Percentiles rank a stretch among this genome's conserved stretches.
Conservation (phyloP, 2,329 filamentous ascomycete species). For the Hypoxylon sp. region DNA sequence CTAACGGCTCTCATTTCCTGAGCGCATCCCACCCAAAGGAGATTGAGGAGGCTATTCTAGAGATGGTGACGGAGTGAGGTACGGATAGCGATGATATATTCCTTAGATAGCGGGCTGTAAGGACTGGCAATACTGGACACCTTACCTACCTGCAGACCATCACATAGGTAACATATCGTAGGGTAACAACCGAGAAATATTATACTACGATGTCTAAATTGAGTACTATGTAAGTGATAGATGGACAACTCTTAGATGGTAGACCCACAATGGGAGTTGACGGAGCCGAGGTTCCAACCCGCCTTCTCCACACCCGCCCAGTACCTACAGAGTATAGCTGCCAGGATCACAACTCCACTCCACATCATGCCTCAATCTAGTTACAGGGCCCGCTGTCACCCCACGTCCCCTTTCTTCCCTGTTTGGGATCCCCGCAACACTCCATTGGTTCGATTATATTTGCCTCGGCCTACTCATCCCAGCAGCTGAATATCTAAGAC, state of each 20-base stretch:
- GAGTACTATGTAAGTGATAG: too few species aligned
- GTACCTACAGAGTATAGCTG: neutral
- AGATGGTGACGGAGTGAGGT: constrained; percentile 24
- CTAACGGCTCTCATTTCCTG: constrained; percentile 65
- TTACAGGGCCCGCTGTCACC: neutral
- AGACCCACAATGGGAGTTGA: neutral
- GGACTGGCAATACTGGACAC: neutral
- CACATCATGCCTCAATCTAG: neutral
- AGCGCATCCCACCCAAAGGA: constrained; percentile 65
- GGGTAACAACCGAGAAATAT: too few species aligned
- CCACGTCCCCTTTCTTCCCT: neutral
- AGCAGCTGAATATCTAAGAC: neutral
- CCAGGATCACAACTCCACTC: neutral
- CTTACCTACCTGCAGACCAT: neutral
- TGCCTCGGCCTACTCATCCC: neutral
- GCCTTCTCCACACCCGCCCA: neutral
- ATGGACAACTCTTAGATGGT: too few species aligned
- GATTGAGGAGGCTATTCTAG: constrained; percentile 59
- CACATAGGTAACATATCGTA: too few species aligned
- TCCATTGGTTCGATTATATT: neutral
- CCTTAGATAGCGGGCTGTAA: neutral
- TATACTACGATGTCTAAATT: too few species aligned
- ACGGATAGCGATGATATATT: neutral
- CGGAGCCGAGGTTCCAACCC: neutral
- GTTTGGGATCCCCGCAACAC: neutral